Percentiles rank a stretch among this genome's conserved stretches.
These are phyloP conservation scores for Phytophthora citrophthora DNA, from an alignment of 352 stramenopile genomes.

Conservation along the genomic window DNA sequence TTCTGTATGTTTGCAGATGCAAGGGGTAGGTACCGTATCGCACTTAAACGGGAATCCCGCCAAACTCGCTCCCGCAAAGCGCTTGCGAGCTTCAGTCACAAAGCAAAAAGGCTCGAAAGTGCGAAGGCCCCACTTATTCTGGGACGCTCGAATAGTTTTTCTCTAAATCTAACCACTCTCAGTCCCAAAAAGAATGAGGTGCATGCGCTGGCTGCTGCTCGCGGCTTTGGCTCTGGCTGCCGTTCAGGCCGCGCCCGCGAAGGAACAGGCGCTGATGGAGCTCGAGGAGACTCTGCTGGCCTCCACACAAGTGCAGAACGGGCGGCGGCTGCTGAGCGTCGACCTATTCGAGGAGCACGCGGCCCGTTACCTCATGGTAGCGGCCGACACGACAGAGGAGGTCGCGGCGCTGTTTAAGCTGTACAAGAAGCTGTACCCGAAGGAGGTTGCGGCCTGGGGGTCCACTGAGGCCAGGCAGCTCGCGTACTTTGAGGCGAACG, in stretches of 20 bases:
- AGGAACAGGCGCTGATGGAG: conserved; percentile 19
- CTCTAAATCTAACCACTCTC: conserved; percentile 4
- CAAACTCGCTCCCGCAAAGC: conserved; percentile 24
- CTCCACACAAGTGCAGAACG: conserved; percentile 23
- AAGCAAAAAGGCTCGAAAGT: conserved; percentile 33
- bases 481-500: conserved; percentile 65
- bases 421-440: conserved; percentile 63
- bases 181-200: conserved; percentile 37
- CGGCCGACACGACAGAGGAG: conserved; percentile 43
- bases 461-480: conserved; percentile 50
- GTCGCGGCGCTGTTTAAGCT: conserved; percentile 66
- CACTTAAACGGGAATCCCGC: conserved; percentile 11
- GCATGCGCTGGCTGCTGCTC: conserved; percentile 37
- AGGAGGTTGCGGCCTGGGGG: conserved; percentile 50
- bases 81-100: conserved; percentile 16
- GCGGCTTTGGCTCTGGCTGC: conserved; percentile 27
- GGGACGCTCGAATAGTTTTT: conserved; percentile 10
- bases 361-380: conserved; percentile 47
- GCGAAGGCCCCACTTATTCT: conserved; percentile 10
- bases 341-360: conserved; percentile 49
- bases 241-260: conserved; percentile 13
- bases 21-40: conserved; percentile 10
- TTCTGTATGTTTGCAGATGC: conserved; percentile 27
- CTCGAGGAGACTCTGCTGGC: conserved; percentile 36
- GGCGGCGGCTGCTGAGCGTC: conserved; percentile 31